Percentiles rank a stretch among this genome's conserved stretches.
phyloP scores from a whole-genome alignment of 1,284 basidiomycete genomes.

The Ceraceosorus guamensis region DNA sequence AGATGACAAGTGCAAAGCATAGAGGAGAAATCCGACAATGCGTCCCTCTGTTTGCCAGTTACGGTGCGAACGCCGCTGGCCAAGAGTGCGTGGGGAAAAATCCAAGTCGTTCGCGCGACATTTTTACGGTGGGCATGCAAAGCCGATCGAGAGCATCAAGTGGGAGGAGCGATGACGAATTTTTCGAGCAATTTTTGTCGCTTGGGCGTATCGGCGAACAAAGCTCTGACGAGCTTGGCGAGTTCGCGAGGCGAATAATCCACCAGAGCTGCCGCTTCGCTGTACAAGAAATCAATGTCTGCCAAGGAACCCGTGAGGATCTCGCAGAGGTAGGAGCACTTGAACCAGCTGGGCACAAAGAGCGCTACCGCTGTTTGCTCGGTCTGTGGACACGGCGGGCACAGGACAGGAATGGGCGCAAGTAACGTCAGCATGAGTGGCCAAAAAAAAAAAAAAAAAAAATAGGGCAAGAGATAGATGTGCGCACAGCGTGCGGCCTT shows the following conservation, averaged over 20 bases:
- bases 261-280: slow-evolving; percentile 80
- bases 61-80: too few species aligned
- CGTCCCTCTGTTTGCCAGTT: too few species aligned
- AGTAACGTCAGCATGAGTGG: neutral
- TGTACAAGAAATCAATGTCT: slow-evolving; percentile 78
- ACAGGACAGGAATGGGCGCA: neutral
- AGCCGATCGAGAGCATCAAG: neutral
- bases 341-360: slow-evolving; percentile 45
- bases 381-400: slow-evolving; percentile 67
- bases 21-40: too few species aligned
- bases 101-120: too few species aligned
- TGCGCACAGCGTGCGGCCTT: slow-evolving; percentile 10
- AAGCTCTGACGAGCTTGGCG: slow-evolving; percentile 68
- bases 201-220: slow-evolving; percentile 61
- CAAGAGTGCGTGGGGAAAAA: too few species aligned
- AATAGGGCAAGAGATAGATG: neutral
- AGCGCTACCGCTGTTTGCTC: slow-evolving; percentile 25
- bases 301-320: slow-evolving; percentile 44
- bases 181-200: slow-evolving; percentile 29
- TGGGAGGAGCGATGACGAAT: slow-evolving; percentile 10
- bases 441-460: neutral
- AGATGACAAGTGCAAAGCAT: too few species aligned
- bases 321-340: slow-evolving; percentile 42
- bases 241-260: slow-evolving; percentile 84
- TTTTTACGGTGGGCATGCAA: too few species aligned